Evolutionary conservation across 2,329 filamentous ascomycete species (phyloP).

Genomic region (Pochonia chlamydosporia): DNA sequence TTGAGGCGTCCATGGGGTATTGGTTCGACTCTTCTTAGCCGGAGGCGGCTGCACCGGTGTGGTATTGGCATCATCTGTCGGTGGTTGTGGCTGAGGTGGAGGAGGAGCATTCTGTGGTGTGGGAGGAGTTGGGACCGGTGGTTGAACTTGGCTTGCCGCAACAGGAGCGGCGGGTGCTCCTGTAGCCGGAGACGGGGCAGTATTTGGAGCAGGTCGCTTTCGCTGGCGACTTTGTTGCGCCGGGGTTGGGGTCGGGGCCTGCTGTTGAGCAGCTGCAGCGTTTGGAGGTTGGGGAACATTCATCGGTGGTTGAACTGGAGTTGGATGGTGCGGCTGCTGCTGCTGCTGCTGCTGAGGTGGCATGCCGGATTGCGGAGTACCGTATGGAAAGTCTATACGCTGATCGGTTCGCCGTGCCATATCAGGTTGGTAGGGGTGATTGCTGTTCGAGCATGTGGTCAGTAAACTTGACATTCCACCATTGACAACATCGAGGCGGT

Average conservation of each 20-base stretch:
- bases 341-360: slow-evolving; percentile 26
- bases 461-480: slow-evolving; percentile 13
- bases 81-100: slow-evolving; percentile 20
- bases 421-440: slow-evolving; percentile 46
- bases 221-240: slow-evolving; percentile 31
- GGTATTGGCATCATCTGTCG: slow-evolving; percentile 25
- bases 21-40: slow-evolving; percentile 92
- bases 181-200: slow-evolving; percentile 32
- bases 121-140: slow-evolving; percentile 22
- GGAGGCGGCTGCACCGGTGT: slow-evolving; percentile 41
- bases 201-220: slow-evolving; percentile 35
- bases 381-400: slow-evolving; percentile 37
- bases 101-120: slow-evolving; percentile 22
- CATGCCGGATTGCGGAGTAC: slow-evolving; percentile 32
- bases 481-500: background rate
- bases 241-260: slow-evolving; percentile 32
- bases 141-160: slow-evolving; percentile 26
- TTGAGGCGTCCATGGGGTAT: slow-evolving; percentile 94
- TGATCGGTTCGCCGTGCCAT: slow-evolving; percentile 39
- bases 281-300: slow-evolving; percentile 36
- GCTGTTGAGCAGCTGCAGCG: slow-evolving; percentile 23
- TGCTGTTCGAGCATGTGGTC: slow-evolving; percentile 25
- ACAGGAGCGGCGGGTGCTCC: slow-evolving; percentile 25
- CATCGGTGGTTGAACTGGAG: slow-evolving; percentile 37
- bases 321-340: slow-evolving; percentile 32